Evolutionary conservation across 2,329 filamentous ascomycete species (phyloP).

Genomic region (Colletotrichum musicola): DNA sequence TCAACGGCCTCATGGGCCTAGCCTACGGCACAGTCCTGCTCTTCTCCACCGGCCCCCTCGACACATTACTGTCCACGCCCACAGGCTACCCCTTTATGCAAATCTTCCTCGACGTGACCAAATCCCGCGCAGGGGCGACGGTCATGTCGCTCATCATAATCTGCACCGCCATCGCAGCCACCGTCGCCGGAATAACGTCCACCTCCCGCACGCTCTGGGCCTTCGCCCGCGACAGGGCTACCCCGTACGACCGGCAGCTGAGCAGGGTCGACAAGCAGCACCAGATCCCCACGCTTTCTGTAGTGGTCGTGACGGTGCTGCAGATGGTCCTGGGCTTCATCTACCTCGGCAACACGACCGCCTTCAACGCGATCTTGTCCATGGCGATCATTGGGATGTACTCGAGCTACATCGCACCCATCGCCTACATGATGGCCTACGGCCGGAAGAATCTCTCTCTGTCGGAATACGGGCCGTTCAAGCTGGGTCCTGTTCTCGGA

Average conservation of each 20-base stretch:
- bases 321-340: conserved; percentile 52
- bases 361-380: conserved; percentile 56
- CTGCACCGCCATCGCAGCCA: conserved; percentile 46
- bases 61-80: conserved; percentile 52
- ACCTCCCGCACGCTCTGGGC: conserved; percentile 55
- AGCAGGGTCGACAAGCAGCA: conserved; percentile 47
- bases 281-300: conserved; percentile 50
- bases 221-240: conserved; percentile 52
- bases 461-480: conserved; percentile 44
- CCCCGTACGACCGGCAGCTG: conserved; percentile 53
- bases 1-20: conserved; percentile 61
- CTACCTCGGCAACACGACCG: conserved; percentile 56
- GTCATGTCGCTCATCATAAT: conserved; percentile 47
- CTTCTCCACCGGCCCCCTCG: conserved; percentile 56
- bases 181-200: conserved; percentile 49
- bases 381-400: conserved; percentile 59
- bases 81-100: conserved; percentile 60
- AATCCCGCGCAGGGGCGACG: conserved; percentile 43
- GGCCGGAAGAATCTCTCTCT: conserved; percentile 45
- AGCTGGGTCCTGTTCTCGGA: conserved; percentile 50
- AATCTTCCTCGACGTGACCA: conserved; percentile 49
- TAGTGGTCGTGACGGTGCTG: conserved; percentile 44
- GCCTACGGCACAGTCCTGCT: conserved; percentile 56
- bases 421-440: conserved; percentile 51
- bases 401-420: conserved; percentile 56